Base-by-base conservation (phyloP, 2,329 filamentous ascomycete genomes). In the Microsporum audouinii region DNA sequence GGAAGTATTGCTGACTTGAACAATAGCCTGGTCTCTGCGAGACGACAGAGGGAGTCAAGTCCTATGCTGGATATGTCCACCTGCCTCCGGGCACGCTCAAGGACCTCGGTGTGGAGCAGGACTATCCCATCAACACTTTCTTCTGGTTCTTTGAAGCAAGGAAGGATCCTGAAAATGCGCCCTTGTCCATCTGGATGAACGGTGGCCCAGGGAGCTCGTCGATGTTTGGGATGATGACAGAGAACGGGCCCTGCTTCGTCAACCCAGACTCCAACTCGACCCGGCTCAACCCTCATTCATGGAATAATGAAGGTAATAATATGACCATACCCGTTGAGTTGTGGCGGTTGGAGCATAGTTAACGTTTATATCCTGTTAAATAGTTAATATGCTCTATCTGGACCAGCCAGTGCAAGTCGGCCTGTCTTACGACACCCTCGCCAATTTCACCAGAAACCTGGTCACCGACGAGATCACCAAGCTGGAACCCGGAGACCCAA, bases 71-170 rank as follows among this genome's bases (percentile, higher is more conserved):
- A 43, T 85, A 84, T 64, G 78, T 85, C 14, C 78, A 82, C 69
- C 75, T 85, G 2, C 81, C 81, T 1, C 76, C 78, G 1, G 75
- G 74, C 34, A 72, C 76, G 38, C 27, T 53, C 17, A 53, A n/a
- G 8, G 49, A 53, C 31, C 29, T 53, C 29, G 49, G 49, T 1
- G 72, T 74, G 29, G 66, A 72, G 39, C 81, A 83, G 65, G 69
- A 81, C 61, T 84, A 84, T 65, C 75, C 79, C 1, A 83, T 84
- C 65, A 84, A 84, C 67, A 84, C 81, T 57, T 86, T 85, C 71
- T 87, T 86, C 71, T 84, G 83, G 82, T 86, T 84, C 67, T 81
- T 86, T 66, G 82, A 85, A 65, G 76, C 83, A 5, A 75, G 81
- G 5, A 75, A 80, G 59, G 74, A 78, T 65, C 76, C 82, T 1